Percentiles rank a stretch among this genome's conserved stretches.
Conservation (phyloP, 768 basidiomycete genomes). For the Coprinellus micaceus region DNA sequence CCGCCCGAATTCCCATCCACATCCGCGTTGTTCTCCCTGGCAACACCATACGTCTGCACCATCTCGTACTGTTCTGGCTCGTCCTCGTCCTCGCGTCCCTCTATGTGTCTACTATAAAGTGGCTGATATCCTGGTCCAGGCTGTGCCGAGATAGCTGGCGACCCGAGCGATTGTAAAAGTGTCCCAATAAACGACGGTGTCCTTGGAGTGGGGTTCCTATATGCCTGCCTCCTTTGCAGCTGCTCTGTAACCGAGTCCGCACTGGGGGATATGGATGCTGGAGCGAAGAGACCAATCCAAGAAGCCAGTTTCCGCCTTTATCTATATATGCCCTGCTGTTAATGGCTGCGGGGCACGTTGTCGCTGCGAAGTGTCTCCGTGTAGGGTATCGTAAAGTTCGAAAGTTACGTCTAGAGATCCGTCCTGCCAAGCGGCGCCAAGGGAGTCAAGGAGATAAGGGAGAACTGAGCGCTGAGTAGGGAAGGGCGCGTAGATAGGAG, state of each 20-base stretch:
- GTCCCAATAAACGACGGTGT: not conserved
- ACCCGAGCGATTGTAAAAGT: not conserved
- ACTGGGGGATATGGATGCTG: not conserved
- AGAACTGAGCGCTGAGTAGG: too few species aligned
- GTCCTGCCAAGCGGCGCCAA: too few species aligned
- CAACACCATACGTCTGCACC: conserved; percentile 68
- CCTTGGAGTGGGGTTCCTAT: conserved; percentile 5
- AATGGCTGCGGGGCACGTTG: not conserved
- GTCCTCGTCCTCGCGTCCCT: conserved; percentile 13
- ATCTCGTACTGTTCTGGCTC: conserved; percentile 49
- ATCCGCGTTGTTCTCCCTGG: conserved; percentile 32
- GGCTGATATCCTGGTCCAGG: not conserved
- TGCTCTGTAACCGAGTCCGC: not conserved
- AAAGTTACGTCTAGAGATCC: too few species aligned
- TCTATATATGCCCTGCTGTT: too few species aligned
- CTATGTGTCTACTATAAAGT: not conserved
- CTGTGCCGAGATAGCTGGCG: not conserved
- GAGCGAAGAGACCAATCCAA: not conserved
- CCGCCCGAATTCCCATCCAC: conserved; percentile 12
- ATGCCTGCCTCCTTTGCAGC: not conserved
- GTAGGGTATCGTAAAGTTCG: too few species aligned
- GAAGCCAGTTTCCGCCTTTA: not conserved
- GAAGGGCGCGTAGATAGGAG: too few species aligned
- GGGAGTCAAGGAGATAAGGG: too few species aligned
- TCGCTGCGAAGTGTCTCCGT: too few species aligned